Evolutionary conservation across 2,329 filamentous ascomycete species (phyloP), one percentile per base, ranked within the genome.

Genomic region (Aureobasidium melanogenum): DNA sequence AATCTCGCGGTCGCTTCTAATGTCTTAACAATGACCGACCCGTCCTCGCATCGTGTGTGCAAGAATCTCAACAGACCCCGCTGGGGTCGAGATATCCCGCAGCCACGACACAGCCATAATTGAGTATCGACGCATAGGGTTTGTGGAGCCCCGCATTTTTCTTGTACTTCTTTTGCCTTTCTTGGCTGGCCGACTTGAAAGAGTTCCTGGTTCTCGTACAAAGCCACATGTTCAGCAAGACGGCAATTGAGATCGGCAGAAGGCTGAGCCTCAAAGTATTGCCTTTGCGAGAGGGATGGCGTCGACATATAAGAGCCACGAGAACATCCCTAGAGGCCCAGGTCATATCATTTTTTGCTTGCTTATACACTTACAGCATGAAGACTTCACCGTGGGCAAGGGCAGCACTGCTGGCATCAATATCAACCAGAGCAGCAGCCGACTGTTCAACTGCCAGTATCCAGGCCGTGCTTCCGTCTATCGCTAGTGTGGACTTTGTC

Each of bases 401-500:
- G 3, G 14, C 44, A 19, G 44, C 44, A n/a, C 28, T 34, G 17
- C 22, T 51, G 17, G 24, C 55, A 14, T 24, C 55, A 15, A 15
- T 59, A n/a, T 32, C 44, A 22, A 51, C 26, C 12, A 38, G 38
- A 28, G 28, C 41, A 19, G 57, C 51, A n/a, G 50, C 55, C 14
- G 64, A 73, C 7, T 77, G 75, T 63, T 69, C 72, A 5, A 58
- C 66, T 6, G 64, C 67, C 36, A 68, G 69, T 10, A 72, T 77
- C 39, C 68, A 72, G 41, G 62, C 67, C 28, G 63, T 70, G 30
- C 64, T 77, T 9, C 71, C 75, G 1, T 59, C 64, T 5, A 71
- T 71, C 58, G 72, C 73, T 10, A 71, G 64, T n/a, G 70, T 76
- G 7, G 70, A 73, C 38, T 76, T 72, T 39, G 72, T 72, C 2